Conservation (phyloP, 2,329 filamentous ascomycete genomes). For the Xylaria sp. region DNA sequence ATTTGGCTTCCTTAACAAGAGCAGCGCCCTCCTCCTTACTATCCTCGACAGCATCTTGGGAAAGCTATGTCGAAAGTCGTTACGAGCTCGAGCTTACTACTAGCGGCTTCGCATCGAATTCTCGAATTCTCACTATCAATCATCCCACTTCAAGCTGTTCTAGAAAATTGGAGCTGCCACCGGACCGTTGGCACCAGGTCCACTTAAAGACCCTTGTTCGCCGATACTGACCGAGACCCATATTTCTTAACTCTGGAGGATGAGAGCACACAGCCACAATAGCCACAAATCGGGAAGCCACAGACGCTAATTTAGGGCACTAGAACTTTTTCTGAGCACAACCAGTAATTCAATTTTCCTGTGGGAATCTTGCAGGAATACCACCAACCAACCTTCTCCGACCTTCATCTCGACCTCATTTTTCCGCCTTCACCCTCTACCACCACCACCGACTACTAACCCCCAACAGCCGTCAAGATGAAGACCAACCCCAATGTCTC, state of each 20-base stretch:
- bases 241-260: constrained; percentile 1
- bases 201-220: constrained; percentile 8
- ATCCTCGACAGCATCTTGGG: constrained; percentile 51
- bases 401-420: constrained; percentile 30
- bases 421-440: constrained; percentile 8
- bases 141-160: constrained; percentile 36
- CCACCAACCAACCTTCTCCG: constrained; percentile 22
- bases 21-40: constrained; percentile 48
- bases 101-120: constrained; percentile 16
- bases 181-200: not conserved
- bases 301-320: constrained; percentile 43
- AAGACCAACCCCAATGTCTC: constrained; percentile 48
- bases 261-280: constrained; percentile 10
- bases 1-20: constrained; percentile 40
- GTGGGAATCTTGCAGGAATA: constrained; percentile 19
- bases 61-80: constrained; percentile 21
- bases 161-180: constrained; percentile 28
- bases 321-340: constrained; percentile 38
- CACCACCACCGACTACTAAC: constrained; percentile 27
- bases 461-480: constrained; percentile 48
- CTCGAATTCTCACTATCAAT: constrained; percentile 37
- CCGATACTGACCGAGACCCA: not conserved
- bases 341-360: constrained; percentile 37
- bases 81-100: not conserved
- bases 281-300: constrained; percentile 3